Evolutionary conservation across 2,329 filamentous ascomycete species (phyloP).

Genomic region (Colletotrichum paranaense): DNA sequence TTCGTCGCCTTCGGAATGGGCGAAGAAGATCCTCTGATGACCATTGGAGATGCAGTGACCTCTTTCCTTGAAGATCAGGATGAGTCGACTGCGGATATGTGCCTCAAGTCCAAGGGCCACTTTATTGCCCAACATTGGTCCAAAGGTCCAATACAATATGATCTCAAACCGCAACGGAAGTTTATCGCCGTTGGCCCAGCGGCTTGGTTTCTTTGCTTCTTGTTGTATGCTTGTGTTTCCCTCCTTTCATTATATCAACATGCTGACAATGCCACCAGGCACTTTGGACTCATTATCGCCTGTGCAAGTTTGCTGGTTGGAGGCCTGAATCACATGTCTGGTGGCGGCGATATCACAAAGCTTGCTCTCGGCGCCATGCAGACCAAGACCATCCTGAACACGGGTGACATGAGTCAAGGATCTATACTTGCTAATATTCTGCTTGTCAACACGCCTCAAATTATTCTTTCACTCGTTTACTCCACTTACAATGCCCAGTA

Average conservation of each 20-base stretch:
- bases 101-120: not conserved
- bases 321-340: not conserved
- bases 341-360: not conserved
- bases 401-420: not conserved
- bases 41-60: not conserved
- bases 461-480: not conserved
- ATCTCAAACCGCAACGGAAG: not conserved
- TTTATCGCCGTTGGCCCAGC: not conserved
- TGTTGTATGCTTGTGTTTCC: not conserved
- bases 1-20: not conserved
- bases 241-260: not conserved
- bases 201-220: not conserved
- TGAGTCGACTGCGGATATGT: not conserved
- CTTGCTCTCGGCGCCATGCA: not conserved
- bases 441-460: not conserved
- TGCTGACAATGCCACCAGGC: not conserved
- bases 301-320: not conserved
- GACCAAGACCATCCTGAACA: not conserved
- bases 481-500: not conserved
- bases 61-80: not conserved
- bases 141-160: not conserved
- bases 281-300: not conserved
- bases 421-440: not conserved
- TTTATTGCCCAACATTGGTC: not conserved
- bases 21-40: not conserved